phyloP scores from a whole-genome alignment of 805 yeast species.

The Hanseniaspora nectarophila region DNA sequence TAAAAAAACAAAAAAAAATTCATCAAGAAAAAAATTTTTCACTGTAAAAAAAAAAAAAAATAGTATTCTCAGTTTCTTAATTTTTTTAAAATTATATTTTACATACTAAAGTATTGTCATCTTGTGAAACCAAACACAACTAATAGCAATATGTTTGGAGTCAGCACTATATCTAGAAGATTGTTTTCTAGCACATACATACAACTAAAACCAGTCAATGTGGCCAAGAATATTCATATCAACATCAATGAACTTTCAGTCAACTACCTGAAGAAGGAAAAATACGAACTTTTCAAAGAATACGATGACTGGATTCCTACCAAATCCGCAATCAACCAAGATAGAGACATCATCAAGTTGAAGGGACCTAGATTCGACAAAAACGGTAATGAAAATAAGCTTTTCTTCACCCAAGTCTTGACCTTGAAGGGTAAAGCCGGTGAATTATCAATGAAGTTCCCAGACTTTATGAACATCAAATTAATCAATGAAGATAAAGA shows the following conservation, averaged over 20 bases:
- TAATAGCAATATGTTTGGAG: neutral
- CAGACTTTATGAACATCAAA: constrained; percentile 51
- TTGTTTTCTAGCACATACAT: neutral
- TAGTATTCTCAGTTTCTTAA: too few relatives aligned
- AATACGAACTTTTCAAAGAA: constrained; percentile 8
- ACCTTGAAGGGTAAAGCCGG: constrained; percentile 74
- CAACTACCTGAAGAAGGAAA: neutral
- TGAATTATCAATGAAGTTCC: constrained; percentile 46
- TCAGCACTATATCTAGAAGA: neutral
- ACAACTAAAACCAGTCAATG: neutral
- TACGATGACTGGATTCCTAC: constrained; percentile 10
- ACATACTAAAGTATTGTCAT: too few relatives aligned
- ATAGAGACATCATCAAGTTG: constrained; percentile 25
- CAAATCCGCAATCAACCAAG: neutral
- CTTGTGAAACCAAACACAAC: too few relatives aligned
- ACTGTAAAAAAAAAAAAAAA: neutral
- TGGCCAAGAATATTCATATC: constrained; percentile 3
- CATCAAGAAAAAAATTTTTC: neutral
- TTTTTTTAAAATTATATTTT: too few relatives aligned
- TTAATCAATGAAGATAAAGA: constrained; percentile 18
- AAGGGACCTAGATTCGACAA: constrained; percentile 46
- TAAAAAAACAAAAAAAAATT: neutral
- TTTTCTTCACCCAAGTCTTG: constrained; percentile 46
- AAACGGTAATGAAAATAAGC: constrained; percentile 49
- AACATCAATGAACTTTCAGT: constrained; percentile 7